Evolutionary conservation across 331 rosid genomes (phyloP), one percentile per base, ranked within the genome.

Genomic region (Cydonia oblonga): DNA sequence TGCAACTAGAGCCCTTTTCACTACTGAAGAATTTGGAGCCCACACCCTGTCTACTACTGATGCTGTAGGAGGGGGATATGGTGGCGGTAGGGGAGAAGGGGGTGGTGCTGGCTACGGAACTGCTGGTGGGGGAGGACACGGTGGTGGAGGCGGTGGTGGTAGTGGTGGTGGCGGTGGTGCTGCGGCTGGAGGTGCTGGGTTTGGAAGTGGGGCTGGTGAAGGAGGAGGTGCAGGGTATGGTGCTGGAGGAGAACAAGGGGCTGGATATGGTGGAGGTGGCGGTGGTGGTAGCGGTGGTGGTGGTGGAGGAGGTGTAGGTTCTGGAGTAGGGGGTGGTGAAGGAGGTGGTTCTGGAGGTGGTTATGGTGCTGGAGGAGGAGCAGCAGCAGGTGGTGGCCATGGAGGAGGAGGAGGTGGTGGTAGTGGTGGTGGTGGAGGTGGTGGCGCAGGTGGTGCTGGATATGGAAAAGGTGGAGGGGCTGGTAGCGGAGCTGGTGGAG

Each of bases 261-360:
- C 54, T 7, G 66, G 81, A 7, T 20, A 60, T 40, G 77, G 81
- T 2, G 69, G 77, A 2, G 73, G 66, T 15, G 70, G 69, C 2
- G 75, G 71, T 29, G 79, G 74, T 6, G 69, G 75, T 14, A 61
- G 64, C 16, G 40, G 49, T 1, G 62, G 70, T 2, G 70, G 76
- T 2, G 76, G 62, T 62, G 76, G 76, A 3, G 62, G 70, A 0
- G 71, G 64, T 29, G 49, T 20, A 14, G 76, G 76, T 24, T 26
- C 32, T 44, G 77, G 77, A 46, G 63, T 38, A 5, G 72, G 62
- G 22, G 64, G 64, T 23, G 81, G 77, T 71, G 76, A 20, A 52
- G 81, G 81, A 15, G 46, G 71, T 3, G 72, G 76, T 6, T 46
- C 66, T 25, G 78, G 81, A 57, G 28, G 71, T 52, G 71, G 72